Percentiles rank a stretch among this genome's conserved stretches.
Evolutionary conservation across 169 alveolate genomes (phyloP).

Genomic region (Babesia ovis): DNA sequence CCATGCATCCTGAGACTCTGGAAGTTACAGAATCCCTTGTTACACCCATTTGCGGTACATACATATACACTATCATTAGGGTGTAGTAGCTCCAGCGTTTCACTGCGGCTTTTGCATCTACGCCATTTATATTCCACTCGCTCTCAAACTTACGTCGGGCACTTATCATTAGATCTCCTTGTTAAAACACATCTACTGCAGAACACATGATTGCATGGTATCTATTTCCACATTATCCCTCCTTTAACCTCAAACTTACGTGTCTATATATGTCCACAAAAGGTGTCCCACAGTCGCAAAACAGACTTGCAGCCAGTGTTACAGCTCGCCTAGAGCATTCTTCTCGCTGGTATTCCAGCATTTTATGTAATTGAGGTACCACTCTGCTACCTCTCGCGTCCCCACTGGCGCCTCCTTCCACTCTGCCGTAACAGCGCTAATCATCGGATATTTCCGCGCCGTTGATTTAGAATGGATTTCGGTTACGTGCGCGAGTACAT

Average conservation of each 20-base stretch:
- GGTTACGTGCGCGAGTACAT: conserved; percentile 60
- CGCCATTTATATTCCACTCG: not conserved
- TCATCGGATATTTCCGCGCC: not conserved
- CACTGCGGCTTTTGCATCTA: conserved; percentile 43
- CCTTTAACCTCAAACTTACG: conserved; percentile 10
- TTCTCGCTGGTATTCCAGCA: conserved; percentile 48
- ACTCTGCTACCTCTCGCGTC: not conserved
- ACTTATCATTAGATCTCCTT: not conserved
- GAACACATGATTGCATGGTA: conserved; percentile 56
- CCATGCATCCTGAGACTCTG: conserved; percentile 60
- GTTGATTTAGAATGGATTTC: conserved; percentile 37
- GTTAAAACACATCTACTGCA: conserved; percentile 32
- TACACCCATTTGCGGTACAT: conserved; percentile 49
- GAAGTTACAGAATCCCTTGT: conserved; percentile 49
- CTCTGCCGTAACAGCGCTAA: not conserved
- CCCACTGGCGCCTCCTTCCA: conserved; percentile 19
- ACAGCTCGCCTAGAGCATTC: conserved; percentile 21
- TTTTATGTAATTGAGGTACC: conserved; percentile 3
- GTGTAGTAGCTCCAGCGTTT: conserved; percentile 36
- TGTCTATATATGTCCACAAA: conserved; percentile 41
- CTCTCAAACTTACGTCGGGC: conserved; percentile 41
- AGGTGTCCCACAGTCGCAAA: conserved; percentile 62
- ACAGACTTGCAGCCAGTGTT: conserved; percentile 30
- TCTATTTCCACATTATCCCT: conserved; percentile 14
- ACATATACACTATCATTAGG: conserved; percentile 49